Evolutionary conservation across 2,329 filamentous ascomycete species (phyloP).

Genomic region (Colletotrichum sidae): DNA sequence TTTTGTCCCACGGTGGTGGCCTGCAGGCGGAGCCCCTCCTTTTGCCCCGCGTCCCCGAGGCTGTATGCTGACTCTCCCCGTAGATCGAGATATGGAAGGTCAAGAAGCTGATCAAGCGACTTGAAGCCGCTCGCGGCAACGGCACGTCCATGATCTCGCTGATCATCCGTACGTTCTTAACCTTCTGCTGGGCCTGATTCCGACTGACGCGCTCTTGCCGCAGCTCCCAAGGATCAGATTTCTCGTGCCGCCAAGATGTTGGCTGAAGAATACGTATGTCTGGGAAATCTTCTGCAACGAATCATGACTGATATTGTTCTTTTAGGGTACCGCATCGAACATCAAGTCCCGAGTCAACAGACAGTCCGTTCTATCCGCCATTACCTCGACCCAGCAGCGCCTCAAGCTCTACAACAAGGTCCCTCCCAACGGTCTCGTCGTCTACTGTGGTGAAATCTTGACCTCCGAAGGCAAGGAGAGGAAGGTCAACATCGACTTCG

Average conservation of each 20-base stretch:
- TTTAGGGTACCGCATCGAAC: constrained; percentile 94
- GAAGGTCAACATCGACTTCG: constrained; percentile 99
- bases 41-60: constrained; percentile 37
- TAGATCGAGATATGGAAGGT: constrained; percentile 93
- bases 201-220: constrained; percentile 39
- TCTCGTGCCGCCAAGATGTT: constrained; percentile 98
- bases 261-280: constrained; percentile 97
- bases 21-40: constrained; percentile 27
- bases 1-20: constrained; percentile 18
- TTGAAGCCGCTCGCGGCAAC: constrained; percentile 97
- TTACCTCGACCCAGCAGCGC: constrained; percentile 98
- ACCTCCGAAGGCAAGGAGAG: constrained; percentile 98
- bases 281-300: constrained; percentile 12
- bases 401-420: constrained; percentile 99
- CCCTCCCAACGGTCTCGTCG: constrained; percentile 94
- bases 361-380: constrained; percentile 96
- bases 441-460: constrained; percentile 99
- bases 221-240: constrained; percentile 97
- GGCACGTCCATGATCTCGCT: constrained; percentile 99
- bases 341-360: constrained; percentile 99
- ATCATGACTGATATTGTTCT: constrained; percentile 42
- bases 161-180: constrained; percentile 81
- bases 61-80: constrained; percentile 33
- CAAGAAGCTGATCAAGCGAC: constrained; percentile 99
- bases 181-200: neutral